Evolutionary conservation across 441 rosid species (phyloP).

Genomic region (Bocquillonia castaneifolia): DNA sequence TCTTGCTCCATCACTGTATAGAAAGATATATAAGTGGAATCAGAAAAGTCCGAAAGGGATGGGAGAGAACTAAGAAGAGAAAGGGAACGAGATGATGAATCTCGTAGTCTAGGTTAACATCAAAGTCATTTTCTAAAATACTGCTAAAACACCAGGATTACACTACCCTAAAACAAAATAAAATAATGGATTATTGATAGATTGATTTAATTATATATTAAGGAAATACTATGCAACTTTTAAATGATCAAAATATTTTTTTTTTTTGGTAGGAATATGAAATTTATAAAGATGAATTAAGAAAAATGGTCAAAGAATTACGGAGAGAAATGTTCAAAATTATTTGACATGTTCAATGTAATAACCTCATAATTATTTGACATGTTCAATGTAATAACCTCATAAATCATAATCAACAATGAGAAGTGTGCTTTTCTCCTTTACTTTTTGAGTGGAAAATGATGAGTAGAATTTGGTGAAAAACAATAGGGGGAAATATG

Average conservation of each 20-base stretch:
- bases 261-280: too few relatives aligned
- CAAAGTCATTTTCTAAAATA: neutral
- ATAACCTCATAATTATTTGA: neutral
- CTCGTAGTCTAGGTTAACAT: neutral
- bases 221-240: neutral
- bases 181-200: too few relatives aligned
- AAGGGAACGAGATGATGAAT: neutral
- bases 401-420: neutral
- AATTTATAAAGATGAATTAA: too few relatives aligned
- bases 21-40: too few relatives aligned
- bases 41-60: too few relatives aligned
- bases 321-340: neutral
- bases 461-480: too few relatives aligned
- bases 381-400: neutral
- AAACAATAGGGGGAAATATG: neutral
- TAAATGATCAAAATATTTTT: too few relatives aligned
- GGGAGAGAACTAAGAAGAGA: too few relatives aligned
- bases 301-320: too few relatives aligned
- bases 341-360: neutral
- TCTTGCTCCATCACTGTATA: too few relatives aligned
- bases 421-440: neutral
- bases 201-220: neutral
- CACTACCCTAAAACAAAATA: neutral
- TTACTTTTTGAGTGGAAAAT: constrained; percentile 4
- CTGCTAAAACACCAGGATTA: neutral